Evolutionary conservation across 2,329 filamentous ascomycete genomes (phyloP), one percentile per base, ranked within the genome.

Genomic region (Trichoderma afroharzianum): DNA sequence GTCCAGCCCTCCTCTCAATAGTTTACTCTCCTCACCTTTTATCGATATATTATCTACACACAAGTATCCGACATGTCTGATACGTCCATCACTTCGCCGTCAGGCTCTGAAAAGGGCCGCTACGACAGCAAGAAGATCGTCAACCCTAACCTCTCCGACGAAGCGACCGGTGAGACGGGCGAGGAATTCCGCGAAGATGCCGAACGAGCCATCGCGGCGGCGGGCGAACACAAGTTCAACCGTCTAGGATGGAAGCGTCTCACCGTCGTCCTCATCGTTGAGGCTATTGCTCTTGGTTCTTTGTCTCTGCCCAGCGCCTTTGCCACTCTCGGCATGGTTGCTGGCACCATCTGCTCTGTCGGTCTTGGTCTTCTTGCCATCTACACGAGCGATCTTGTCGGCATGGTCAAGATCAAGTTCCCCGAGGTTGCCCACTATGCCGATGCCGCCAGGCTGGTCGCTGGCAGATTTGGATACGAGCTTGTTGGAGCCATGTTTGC

Each of bases 341-440:
- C 83, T n/a, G 84, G 84, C 47, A 80, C 82, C 64, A 80, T 85
- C 71, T 76, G 82, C 71, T 82, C 79, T 55, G 77, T 86, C 30
- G 81, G 80, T 12, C 75, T 86, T 9, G 84, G 84, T 18, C 76
- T 85, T 26, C 72, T 85, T 50, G 84, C 84, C 72, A 86, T 85
- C 72, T 86, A 84, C 78, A 85, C 82, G 47, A 83, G 81, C 71
- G 81, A 85, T 70, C 79, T 85, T 72, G 82, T 86, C 64, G 84
- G 84, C 47, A 80, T 84, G 76, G 82, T 85, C 74, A 86, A 86
- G 79, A 77, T 86, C 76, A 83, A 81, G 72, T 83, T 79, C 74
- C 90, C 90, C 3, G 81, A 88, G 15, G 85, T 92, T 63, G 85
- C 87, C 55, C 90, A 88, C 76, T 92, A 93, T 78, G 89, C 90